Base-by-base conservation (phyloP, 78 protist species). In the Tieghemostelium lacteum region DNA sequence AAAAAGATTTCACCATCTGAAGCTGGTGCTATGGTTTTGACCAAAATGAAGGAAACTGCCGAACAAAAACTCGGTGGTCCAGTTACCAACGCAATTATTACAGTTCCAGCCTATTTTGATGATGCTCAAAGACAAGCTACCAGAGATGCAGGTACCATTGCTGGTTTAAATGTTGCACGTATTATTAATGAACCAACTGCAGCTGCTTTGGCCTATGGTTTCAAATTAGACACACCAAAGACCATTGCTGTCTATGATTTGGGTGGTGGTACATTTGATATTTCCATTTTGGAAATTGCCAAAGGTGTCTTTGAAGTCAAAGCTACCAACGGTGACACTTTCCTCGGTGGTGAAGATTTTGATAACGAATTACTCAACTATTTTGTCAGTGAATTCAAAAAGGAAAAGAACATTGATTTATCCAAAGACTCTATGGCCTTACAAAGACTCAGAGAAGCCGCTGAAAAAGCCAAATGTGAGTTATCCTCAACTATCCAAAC, bases 181-280 rank as follows among this genome's bases (percentile, higher is more conserved):
- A 97, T 98, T 88, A 95, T 99, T 88, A 99, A 99, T 95, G 99
- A 99, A 96, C 99, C 99, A 39, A 99, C 99, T 26, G 99, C 99
- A 2, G 97, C 98, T 33, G 98, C 98, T 16, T 93, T 96, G 2
- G 97, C 98, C 31, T 95, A 92, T 85, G 98, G 98, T 60, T 85
- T 96, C 86, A 80, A 88, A 73, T 16, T 3, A 20, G 97, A 86
- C 57, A 61, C 64, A 55, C 92, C 88, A 62, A 96, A 92, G 73
- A 60, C 87, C 72, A 74, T 98, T 37, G 98, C 96, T 39, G 98
- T 98, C 2, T 98, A 94, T 72, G 99, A 98, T 87, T 85, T 99
- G n/a, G 99, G 99, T n/a, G 99, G 99, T 19, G 99, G 99, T 40
- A 99, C 99, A 29, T 99, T 99, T 40, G 99, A 99, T 50, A 87